Base-by-base conservation (phyloP, 164 flowering plant species). In the Aristolochia fimbriata region DNA sequence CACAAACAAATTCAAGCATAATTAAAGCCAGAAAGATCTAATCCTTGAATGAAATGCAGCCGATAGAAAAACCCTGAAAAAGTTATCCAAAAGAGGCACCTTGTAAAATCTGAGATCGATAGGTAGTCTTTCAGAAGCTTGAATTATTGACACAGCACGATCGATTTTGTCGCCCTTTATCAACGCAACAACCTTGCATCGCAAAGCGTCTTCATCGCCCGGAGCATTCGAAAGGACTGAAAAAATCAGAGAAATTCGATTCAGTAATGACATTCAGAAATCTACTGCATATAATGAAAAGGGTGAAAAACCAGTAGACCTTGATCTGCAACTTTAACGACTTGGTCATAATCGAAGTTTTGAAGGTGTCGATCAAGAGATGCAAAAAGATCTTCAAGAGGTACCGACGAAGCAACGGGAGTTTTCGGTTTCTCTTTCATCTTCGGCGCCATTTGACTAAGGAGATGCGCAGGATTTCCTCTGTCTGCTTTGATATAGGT, bases 351-450 rank as follows among this genome's bases (percentile, higher is more conserved):
- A 43, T 88, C 87, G 16, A 81, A 81, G 23, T 77, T 72, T 58
- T 82, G 72, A 65, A 85, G 76, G 77, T 84, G 92, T 10, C 81
- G 75, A 72, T 82, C 76, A 63, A 93, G 90, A 20, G 83, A 60
- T 10, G 95, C 61, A 81, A 93, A 93, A 22, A 90, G 91, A 65
- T 93, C 97, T 70, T 93, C 99, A 21, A 90, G 70, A 1, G 88
- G 54, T 1, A 76, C 72, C 0, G 76, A 70, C 1, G 83, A 81
- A 64, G 61, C 86, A 60, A 73, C 64, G 46, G 77, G 71, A 45
- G 71, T 21, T 6, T 71, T 20, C 8, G 74, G 58, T 23, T 74
- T 53, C 14, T 91, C 67, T 54, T 72, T 85, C 13, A 81, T 70
- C 66, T 88, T 91, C 48, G 97, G 95, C 65, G 96, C 82, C 98